phyloP scores from a whole-genome alignment of 83 land plant species.

The Isoetes engelmannii region DNA sequence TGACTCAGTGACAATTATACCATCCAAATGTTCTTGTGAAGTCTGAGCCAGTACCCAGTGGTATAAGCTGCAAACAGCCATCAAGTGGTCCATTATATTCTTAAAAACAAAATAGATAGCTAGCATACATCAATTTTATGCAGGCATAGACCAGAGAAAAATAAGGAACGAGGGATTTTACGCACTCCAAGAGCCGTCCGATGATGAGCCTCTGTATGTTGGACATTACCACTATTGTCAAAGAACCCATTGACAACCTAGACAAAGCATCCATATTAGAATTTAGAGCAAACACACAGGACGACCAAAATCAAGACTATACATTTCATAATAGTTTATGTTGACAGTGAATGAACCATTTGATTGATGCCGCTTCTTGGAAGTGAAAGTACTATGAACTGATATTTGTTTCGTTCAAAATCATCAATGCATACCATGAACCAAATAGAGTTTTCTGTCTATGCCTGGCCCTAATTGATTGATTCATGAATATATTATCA shows the following conservation, averaged over 20 bases:
- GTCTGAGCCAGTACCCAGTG: constrained; percentile 95
- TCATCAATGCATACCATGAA: too few relatives aligned
- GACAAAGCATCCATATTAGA: constrained; percentile 1
- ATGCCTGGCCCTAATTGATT: too few relatives aligned
- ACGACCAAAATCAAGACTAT: too few relatives aligned
- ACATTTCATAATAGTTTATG: too few relatives aligned
- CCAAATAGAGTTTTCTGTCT: too few relatives aligned
- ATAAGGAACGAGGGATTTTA: not conserved
- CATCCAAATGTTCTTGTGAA: constrained; percentile 88
- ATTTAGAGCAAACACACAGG: too few relatives aligned
- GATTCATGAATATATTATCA: too few relatives aligned
- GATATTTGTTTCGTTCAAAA: too few relatives aligned
- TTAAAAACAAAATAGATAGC: not conserved
- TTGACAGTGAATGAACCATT: too few relatives aligned
- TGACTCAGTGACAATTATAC: constrained; percentile 28
- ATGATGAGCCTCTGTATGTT: constrained; percentile 22
- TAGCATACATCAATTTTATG: not conserved
- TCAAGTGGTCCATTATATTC: not conserved
- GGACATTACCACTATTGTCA: constrained; percentile 51
- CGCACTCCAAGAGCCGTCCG: constrained; percentile 88
- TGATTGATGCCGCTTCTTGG: too few relatives aligned
- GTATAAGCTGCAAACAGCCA: constrained; percentile 68
- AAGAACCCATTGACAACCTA: constrained; percentile 98
- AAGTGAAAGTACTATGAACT: too few relatives aligned
- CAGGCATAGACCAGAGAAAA: not conserved